Evolutionary conservation across 1,139 yeast genomes (phyloP).

Genomic region (Yamadazyma mexicana): DNA sequence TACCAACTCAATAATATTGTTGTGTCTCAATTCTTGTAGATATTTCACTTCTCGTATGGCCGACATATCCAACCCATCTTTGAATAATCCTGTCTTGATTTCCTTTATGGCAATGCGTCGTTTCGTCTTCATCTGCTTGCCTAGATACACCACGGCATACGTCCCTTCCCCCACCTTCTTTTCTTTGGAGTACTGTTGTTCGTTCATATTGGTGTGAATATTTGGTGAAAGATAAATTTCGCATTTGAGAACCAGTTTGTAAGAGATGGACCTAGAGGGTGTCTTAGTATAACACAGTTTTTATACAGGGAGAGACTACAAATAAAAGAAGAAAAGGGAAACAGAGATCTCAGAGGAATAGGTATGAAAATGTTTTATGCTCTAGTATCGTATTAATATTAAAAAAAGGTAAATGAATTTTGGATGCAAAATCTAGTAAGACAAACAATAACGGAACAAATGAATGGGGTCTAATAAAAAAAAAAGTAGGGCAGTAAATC

Average conservation of each 20-base stretch:
- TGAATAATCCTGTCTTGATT: conserved; percentile 90
- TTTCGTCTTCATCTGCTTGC: conserved; percentile 56
- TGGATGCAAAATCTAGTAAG: conserved; percentile 1
- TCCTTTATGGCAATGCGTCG: conserved; percentile 88
- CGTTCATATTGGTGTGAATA: conserved; percentile 5
- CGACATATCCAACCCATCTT: conserved; percentile 97
- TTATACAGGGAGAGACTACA: too few species aligned
- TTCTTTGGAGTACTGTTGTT: conserved; percentile 47
- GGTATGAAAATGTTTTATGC: too few species aligned
- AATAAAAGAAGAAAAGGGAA: too few species aligned
- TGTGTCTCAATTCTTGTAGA: conserved; percentile 80
- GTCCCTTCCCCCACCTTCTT: conserved; percentile 98
- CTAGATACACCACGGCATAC: conserved; percentile 93
- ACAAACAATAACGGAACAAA: neutral
- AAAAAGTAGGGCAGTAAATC: too few species aligned
- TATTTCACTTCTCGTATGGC: conserved; percentile 95
- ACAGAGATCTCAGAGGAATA: too few species aligned
- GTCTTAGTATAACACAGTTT: neutral
- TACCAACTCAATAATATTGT: conserved; percentile 79
- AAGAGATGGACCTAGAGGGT: too few species aligned
- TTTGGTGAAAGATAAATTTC: neutral
- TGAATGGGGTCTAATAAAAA: neutral
- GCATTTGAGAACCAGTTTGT: too few species aligned
- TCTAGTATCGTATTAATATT: too few species aligned
- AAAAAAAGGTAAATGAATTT: too few species aligned